Evolutionary conservation across 148 eudicot species (phyloP).

Genomic region (Camellia japonica): DNA sequence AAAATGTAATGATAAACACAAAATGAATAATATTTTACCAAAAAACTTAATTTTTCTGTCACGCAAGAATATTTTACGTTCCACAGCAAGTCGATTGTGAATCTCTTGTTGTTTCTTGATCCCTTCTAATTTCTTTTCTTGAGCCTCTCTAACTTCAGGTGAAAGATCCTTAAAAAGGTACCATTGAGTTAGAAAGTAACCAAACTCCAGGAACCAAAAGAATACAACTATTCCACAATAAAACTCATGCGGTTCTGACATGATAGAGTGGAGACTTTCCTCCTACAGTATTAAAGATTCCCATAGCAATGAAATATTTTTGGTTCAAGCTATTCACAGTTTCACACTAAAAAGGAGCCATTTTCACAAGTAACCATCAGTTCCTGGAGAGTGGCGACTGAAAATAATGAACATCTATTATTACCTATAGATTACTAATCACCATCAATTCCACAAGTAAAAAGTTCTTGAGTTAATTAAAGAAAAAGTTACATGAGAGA

Average conservation of each 20-base stretch:
- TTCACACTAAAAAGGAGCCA: background rate
- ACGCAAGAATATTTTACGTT: slow-evolving; percentile 72
- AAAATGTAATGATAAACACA: background rate
- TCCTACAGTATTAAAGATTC: background rate
- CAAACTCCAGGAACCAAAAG: background rate
- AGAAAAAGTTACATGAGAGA: background rate
- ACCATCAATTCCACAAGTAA: background rate
- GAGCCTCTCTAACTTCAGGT: slow-evolving; percentile 71
- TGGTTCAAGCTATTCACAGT: background rate
- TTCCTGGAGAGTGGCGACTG: background rate
- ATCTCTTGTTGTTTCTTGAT: slow-evolving; percentile 79
- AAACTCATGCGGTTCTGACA: background rate
- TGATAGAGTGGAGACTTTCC: background rate
- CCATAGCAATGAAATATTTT: background rate
- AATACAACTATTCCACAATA: background rate
- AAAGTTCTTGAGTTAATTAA: background rate
- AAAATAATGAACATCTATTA: background rate
- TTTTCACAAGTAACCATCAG: background rate
- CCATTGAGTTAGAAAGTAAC: background rate
- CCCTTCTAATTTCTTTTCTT: slow-evolving; percentile 70
- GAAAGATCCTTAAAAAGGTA: slow-evolving; percentile 63
- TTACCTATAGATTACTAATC: background rate
- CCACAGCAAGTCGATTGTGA: slow-evolving; percentile 62
- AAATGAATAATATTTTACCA: slow-evolving; percentile 39
- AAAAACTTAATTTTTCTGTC: slow-evolving; percentile 83